Evolutionary conservation across 345 rosid genomes (phyloP), one percentile per base, ranked within the genome.

Genomic region (Gossypium raimondii): DNA sequence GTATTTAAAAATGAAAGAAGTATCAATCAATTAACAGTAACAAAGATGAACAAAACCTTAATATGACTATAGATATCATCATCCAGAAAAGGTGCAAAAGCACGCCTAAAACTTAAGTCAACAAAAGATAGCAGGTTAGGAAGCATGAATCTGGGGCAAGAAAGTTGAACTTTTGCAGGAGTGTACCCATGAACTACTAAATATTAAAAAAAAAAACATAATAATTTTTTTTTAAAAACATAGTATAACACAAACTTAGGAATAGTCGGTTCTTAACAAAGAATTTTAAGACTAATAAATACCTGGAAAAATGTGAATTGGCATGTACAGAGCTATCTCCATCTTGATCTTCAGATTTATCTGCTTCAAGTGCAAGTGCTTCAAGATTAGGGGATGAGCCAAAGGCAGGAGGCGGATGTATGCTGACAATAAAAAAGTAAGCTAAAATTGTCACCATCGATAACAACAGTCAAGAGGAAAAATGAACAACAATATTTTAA

Each of bases 341-440:
- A 34, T 92, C 93, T 67, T 86, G 77, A 67, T 80, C 84, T 24
- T 81, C 81, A 71, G 78, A 67, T 52, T 75, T 75, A 82, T 66
- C 85, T 45, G 86, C 88, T 74, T 84, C 91, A 66, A 92, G 92
- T 8, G 92, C 97, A 78, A 92, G 93, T 25, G 95, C 93, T 87
- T 92, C 97, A 57, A 92, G 97, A 84, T 92, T 92, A 57, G 93
- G 97, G 1, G 97, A 94, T 66, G 98, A 94, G 71, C 98, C 97
- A 81, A 94, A 94, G 25, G 98, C 92, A 72, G 98, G 98, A 1
- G 97, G 97, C n/a, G 98, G 97, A 83, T 88, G 98, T 71, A 87
- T 77, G 89, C 97, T 94, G 92, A 65, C 41, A 81, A 82, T 75
- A 72, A 71, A 76, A 85, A 86, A 73, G 51, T 67, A 78, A 65